Conservation (phyloP, 257 asterid species). For the Ilex aquifolium region DNA sequence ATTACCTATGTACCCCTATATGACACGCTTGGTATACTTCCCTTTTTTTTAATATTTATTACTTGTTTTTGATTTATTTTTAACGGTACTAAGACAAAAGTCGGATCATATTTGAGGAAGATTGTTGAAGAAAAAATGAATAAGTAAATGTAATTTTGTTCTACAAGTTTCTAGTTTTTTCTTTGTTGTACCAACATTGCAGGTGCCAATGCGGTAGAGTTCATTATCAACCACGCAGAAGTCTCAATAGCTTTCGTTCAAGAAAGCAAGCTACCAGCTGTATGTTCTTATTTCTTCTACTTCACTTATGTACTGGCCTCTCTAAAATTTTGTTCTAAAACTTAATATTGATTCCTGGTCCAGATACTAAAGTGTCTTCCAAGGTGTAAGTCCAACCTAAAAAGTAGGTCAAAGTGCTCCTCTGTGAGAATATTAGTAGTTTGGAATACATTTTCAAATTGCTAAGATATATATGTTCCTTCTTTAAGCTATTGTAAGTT, state of each 20-base stretch:
- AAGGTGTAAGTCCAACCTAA: constrained; percentile 51
- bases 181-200: constrained; percentile 13
- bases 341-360: constrained; percentile 18
- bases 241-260: constrained; percentile 72
- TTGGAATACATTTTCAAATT: not conserved
- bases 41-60: not conserved
- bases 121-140: too few relatives aligned
- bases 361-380: constrained; percentile 78
- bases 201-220: constrained; percentile 96
- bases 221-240: constrained; percentile 89
- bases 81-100: too few relatives aligned
- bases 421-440: not conserved
- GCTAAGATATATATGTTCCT: constrained; percentile 17
- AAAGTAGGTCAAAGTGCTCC: constrained; percentile 45
- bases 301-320: not conserved
- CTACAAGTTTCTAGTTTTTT: too few relatives aligned
- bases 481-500: constrained; percentile 72
- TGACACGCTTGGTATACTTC: constrained; percentile 74
- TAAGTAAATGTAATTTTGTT: too few relatives aligned
- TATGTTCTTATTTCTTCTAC: constrained; percentile 19
- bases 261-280: constrained; percentile 67
- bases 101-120: too few relatives aligned
- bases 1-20: constrained; percentile 79
- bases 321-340: not conserved
- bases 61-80: not conserved